These are phyloP conservation scores for Carex arenaria DNA, from an alignment of 202 grass and related monocot species.

Conservation along the genomic window DNA sequence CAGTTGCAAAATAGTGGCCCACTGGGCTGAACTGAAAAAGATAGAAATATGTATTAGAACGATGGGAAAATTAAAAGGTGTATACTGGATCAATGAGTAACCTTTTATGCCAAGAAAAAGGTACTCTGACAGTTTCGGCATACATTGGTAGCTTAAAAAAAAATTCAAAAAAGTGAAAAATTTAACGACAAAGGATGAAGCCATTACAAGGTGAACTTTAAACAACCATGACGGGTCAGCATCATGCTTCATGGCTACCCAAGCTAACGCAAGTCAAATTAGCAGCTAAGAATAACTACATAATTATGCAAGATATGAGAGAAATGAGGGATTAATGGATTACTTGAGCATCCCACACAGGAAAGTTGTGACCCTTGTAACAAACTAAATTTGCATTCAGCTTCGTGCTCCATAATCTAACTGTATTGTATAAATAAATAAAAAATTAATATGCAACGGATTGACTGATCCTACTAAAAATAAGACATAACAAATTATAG, in stretches of 20 bases:
- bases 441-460: background rate
- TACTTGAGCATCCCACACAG: slow-evolving; percentile 87
- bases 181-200: background rate
- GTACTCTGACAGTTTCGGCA: background rate
- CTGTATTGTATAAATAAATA: slow-evolving; percentile 33
- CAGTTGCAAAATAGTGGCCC: slow-evolving; percentile 95
- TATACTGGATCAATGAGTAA: background rate
- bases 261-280: background rate
- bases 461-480: background rate
- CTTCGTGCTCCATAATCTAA: slow-evolving; percentile 92
- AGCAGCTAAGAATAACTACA: background rate
- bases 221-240: background rate
- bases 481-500: background rate
- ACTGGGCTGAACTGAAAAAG: slow-evolving; percentile 84
- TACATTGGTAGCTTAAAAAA: background rate
- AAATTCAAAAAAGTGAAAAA: background rate
- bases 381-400: slow-evolving; percentile 92
- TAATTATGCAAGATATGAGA: background rate
- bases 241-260: background rate
- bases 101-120: background rate
- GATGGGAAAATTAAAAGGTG: background rate
- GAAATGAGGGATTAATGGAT: slow-evolving; percentile 11
- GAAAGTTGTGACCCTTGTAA: slow-evolving; percentile 97
- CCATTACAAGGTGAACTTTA: background rate
- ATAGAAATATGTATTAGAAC: slow-evolving; percentile 13